Percentiles rank a stretch among this genome's conserved stretches.
These are phyloP conservation scores for Patellaria atrata DNA, from an alignment of 495 filamentous ascomycete species.

Conservation along the genomic window DNA sequence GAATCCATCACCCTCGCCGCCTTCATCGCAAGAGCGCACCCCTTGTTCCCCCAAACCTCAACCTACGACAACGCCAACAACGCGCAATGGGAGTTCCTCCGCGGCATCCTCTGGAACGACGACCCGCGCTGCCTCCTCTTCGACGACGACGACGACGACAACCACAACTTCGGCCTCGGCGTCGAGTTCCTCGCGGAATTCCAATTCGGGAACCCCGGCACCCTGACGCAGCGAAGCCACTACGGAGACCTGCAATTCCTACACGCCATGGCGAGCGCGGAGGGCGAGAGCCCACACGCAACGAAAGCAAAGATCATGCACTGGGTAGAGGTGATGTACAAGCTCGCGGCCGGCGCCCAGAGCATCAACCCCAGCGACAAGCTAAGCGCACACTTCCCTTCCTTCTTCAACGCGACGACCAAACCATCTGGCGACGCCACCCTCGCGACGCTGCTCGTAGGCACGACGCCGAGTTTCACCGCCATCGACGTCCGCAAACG, in stretches of 20 bases:
- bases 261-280: not conserved
- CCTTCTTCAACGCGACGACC: too few species aligned
- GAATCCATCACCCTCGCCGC: too few species aligned
- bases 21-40: too few species aligned
- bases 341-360: not conserved
- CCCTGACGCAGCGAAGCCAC: not conserved
- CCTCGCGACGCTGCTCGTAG: too few species aligned
- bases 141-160: not conserved
- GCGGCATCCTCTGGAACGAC: constrained; percentile 1
- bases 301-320: not conserved
- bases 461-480: too few species aligned
- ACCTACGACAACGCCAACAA: too few species aligned
- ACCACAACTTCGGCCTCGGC: not conserved
- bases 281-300: not conserved
- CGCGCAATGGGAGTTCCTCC: constrained; percentile 2
- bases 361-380: too few species aligned
- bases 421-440: too few species aligned
- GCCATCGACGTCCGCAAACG: too few species aligned
- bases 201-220: not conserved
- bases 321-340: not conserved
- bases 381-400: too few species aligned
- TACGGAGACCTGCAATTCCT: constrained; percentile 2
- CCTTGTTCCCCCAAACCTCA: too few species aligned
- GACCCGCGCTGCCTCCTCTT: constrained; percentile 1
- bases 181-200: not conserved